Evolutionary conservation across 257 asterid genomes (phyloP).

Genomic region (Primulina eburnea): DNA sequence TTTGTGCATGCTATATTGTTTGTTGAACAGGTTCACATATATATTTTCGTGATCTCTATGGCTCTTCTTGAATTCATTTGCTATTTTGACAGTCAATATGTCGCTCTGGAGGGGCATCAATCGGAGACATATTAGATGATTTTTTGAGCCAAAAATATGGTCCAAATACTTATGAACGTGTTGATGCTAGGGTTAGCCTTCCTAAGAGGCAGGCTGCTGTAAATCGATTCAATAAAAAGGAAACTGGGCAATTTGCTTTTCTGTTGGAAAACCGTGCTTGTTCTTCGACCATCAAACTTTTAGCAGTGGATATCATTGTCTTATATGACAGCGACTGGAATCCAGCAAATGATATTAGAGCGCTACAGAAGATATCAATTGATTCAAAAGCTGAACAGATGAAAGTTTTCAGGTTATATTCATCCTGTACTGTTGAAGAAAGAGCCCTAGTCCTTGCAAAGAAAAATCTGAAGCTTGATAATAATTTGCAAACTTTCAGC

Average conservation of each 20-base stretch:
- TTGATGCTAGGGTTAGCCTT: conserved; percentile 41
- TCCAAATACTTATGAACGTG: conserved; percentile 54
- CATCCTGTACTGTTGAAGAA: conserved; percentile 77
- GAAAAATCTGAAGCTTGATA: conserved; percentile 48
- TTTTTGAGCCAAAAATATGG: conserved; percentile 66
- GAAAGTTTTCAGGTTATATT: conserved; percentile 76
- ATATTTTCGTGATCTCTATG: conserved; percentile 17
- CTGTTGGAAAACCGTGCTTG: conserved; percentile 88
- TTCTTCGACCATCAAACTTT: conserved; percentile 49
- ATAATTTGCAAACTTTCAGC: conserved; percentile 39
- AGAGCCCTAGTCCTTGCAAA: conserved; percentile 61
- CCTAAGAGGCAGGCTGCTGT: conserved; percentile 69
- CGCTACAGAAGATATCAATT: conserved; percentile 57
- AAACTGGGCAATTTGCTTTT: conserved; percentile 61
- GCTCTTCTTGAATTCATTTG: conserved; percentile 14
- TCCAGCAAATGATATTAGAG: conserved; percentile 70
- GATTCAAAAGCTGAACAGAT: conserved; percentile 54
- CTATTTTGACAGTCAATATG: conserved; percentile 42
- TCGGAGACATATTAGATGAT: conserved; percentile 71
- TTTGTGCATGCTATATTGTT: conserved; percentile 6
- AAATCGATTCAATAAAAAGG: conserved; percentile 63
- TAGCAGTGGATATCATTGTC: conserved; percentile 57
- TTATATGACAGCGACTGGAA: conserved; percentile 73
- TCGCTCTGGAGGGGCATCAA: conserved; percentile 41
- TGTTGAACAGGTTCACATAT: conserved; percentile 6